These are phyloP conservation scores for Cystobasidium tubakii DNA, from an alignment of 768 basidiomycete genomes.

Conservation along the genomic window DNA sequence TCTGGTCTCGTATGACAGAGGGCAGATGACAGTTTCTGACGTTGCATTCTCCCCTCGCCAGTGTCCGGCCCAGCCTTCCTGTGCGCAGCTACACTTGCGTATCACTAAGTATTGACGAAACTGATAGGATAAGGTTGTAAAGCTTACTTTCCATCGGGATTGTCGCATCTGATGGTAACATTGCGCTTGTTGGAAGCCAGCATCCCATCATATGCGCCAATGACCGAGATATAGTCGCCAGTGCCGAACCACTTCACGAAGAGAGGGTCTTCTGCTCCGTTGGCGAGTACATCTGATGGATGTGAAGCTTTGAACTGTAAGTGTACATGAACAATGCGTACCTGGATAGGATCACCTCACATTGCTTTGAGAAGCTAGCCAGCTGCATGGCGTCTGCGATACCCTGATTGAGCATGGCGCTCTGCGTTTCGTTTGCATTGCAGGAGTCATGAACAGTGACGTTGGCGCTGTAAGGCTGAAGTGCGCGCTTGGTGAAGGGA, in stretches of 20 bases:
- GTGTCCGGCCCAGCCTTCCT: constrained; percentile 48
- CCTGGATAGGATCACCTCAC: background rate
- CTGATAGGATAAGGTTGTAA: background rate
- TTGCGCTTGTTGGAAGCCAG: constrained; percentile 47
- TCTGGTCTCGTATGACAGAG: constrained; percentile 46
- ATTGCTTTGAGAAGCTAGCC: background rate
- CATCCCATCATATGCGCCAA: constrained; percentile 46
- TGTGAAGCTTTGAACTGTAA: background rate
- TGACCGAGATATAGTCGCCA: constrained; percentile 39
- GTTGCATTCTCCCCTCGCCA: constrained; percentile 49
- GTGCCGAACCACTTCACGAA: constrained; percentile 48
- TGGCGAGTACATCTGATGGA: constrained; percentile 41
- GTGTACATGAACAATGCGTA: too few species aligned
- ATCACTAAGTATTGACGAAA: too few species aligned
- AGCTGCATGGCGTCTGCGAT: background rate
- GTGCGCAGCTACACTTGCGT: constrained; percentile 41
- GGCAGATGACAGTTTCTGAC: constrained; percentile 49
- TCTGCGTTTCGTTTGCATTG: background rate
- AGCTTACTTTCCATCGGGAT: constrained; percentile 45
- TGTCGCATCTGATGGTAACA: constrained; percentile 48
- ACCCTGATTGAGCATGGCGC: background rate
- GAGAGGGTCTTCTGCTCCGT: constrained; percentile 46
- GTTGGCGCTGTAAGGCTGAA: constrained; percentile 8
- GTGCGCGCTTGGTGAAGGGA: background rate
- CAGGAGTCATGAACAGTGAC: constrained; percentile 11